phyloP scores from a whole-genome alignment of 2,329 filamentous ascomycete genomes.

The Scolecobasidium constrictum region DNA sequence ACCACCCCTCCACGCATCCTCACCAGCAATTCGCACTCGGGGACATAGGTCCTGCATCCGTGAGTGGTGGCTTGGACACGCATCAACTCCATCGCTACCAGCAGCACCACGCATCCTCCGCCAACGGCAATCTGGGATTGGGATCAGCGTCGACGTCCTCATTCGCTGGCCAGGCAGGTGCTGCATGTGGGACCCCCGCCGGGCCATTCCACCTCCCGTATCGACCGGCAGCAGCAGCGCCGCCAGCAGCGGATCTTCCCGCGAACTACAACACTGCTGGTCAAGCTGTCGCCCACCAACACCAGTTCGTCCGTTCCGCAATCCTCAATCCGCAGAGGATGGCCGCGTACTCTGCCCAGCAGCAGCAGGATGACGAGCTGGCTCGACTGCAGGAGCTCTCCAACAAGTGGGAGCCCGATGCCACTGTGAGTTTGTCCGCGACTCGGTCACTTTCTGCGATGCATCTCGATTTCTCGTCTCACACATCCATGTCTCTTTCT shows the following conservation, averaged over 20 bases:
- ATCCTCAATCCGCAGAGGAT: constrained; percentile 20
- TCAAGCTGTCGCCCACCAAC: neutral
- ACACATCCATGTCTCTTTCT: too few relatives aligned
- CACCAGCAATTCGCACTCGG: neutral
- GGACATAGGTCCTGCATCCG: neutral
- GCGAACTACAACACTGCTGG: neutral
- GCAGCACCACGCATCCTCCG: neutral
- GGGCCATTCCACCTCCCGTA: constrained; percentile 6
- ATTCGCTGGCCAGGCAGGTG: neutral
- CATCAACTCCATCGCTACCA: neutral
- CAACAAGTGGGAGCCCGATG: constrained; percentile 47
- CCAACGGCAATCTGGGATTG: neutral
- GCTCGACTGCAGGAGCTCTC: constrained; percentile 52
- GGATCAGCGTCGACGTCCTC: neutral
- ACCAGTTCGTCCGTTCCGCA: constrained; percentile 4
- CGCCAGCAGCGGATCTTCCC: constrained; percentile 8
- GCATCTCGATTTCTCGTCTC: too few relatives aligned
- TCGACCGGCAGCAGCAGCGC: constrained; percentile 10
- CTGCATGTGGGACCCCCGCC: constrained; percentile 1
- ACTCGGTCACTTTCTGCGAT: too few relatives aligned
- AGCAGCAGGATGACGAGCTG: constrained; percentile 41
- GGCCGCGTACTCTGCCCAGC: constrained; percentile 20
- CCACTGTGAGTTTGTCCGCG: constrained; percentile 42
- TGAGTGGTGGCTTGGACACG: neutral
- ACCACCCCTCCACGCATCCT: neutral